Base-by-base conservation (phyloP, 768 basidiomycete species). In the Calocybe indica region DNA sequence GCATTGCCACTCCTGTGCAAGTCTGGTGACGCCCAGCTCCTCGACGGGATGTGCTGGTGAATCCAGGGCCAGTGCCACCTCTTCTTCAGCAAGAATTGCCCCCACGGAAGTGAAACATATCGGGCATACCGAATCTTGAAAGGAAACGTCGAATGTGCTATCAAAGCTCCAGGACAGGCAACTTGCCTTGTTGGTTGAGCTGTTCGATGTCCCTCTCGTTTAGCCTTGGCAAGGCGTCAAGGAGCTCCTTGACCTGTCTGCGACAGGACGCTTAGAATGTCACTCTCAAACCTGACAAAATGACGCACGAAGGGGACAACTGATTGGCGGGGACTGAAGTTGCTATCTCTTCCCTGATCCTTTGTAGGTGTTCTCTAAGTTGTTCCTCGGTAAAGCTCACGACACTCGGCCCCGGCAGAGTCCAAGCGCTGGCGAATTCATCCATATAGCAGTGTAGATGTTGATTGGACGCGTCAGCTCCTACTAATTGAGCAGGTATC, bases 11-110 rank as follows among this genome's bases (percentile, higher is more conserved):
- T 72, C 48, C 55, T 74, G 59, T 47, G 67, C 61, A 6, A 92
- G 65, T 53, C 70, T 76, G 14, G 86, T 87, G 14, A 90, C 79
- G 3, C 89, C 89, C 1, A 85, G 62, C 34, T 80, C 74, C 52
- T 88, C 83, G n/a, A 70, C 53, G 11, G 85, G 76, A 51, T 84
- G 76, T 7, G 87, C 85, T 4, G 88, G 86, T 1, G 87, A 85
- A 56, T 90, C 87, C 82, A 90, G 85, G 6, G 73, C 88, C 15
- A 67, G 56, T 0, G 85, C 85, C 43, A 74, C 74, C 62, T 92
- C 88, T 58, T 88, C 85, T 53, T 90, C 85, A 1, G 86, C 76
- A 15, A 91, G 61, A 12, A 85, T 67, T 8, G 84, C 78, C n/a
- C 75, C 70, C 56, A 83, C 82, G 0, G 85, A 68, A 32, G 75